Base-by-base conservation (phyloP, 2,329 filamentous ascomycete species). In the Pseudogymnoascus sp. region DNA sequence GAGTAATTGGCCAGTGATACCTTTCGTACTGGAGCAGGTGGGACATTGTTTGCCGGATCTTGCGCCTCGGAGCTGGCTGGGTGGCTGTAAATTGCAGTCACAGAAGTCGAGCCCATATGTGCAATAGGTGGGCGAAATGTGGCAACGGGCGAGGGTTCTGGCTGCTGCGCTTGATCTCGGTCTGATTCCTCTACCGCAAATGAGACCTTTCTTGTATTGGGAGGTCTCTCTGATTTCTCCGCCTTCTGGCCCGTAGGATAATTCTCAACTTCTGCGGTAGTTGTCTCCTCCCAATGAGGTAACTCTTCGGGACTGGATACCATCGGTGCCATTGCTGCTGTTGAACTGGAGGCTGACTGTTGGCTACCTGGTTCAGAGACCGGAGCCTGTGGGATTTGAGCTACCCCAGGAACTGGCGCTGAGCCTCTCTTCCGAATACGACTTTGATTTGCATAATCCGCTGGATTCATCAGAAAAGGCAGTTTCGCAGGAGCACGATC, bases 1-100 rank as follows among this genome's bases (percentile, higher is more conserved):
- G 50, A 33, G 50, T 57, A 57, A 33, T 33, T 57, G 13, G 50
- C 50, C 28, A 57, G 50, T 57, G 50, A 57, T 35, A 57, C 28
- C 9, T 15, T 57, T 26, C 50, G 28, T 19, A 57, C 50, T 33
- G 28, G 50, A 21, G 47, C 47, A 11, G 47, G 31, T 31, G n/a
- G 26, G 31, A 8, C 7, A 26, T 1, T 9, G 26, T 23, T 26
- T 26, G 23, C 44, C 44, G 7, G 13, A 26, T 26, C 44, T 26
- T 50, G 44, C 44, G 15, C 44, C 6, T 2, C 44, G 3, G 44
- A 23, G 26, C 13, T 50, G 13, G 47, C 15, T 31, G 26, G 47
- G 47, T 17, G 47, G 26, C 9, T 9, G 47, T 31, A 9, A 53
- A 31, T 7, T 13, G 28, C n/a, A 21, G 17, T 33, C 3, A 5